Evolutionary conservation across 169 alveolate genomes (phyloP).

Genomic region (Plasmodium vinckei): DNA sequence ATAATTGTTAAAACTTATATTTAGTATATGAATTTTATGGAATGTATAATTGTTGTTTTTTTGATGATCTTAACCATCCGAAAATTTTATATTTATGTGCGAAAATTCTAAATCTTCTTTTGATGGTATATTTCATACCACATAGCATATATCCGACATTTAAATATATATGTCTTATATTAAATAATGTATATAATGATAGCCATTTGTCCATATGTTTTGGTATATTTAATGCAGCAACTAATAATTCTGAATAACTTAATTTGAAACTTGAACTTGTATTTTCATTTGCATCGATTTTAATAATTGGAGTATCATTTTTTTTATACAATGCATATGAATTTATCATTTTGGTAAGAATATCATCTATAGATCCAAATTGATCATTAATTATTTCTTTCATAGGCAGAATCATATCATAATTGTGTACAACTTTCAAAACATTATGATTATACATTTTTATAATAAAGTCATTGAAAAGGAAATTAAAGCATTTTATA

Average conservation of each 20-base stretch:
- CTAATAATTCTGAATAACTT: conserved; percentile 20
- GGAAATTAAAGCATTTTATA: conserved; percentile 44
- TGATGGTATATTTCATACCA: conserved; percentile 21
- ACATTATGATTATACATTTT: conserved; percentile 12
- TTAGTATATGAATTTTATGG: conserved; percentile 1
- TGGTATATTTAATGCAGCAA: conserved; percentile 18
- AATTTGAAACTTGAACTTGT: conserved; percentile 1
- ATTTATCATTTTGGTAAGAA: conserved; percentile 6
- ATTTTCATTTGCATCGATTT: not conserved
- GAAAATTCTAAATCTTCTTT: conserved; percentile 32
- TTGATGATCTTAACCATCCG: conserved; percentile 12
- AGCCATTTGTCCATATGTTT: conserved; percentile 6
- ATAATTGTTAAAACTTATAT: too few species aligned
- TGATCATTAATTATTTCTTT: conserved; percentile 18
- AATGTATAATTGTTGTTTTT: conserved; percentile 18
- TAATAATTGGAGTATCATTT: not conserved
- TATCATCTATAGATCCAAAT: not conserved
- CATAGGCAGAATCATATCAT: not conserved
- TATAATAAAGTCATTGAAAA: conserved; percentile 21
- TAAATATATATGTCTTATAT: conserved; percentile 64
- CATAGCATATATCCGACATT: conserved; percentile 41
- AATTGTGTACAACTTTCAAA: not conserved
- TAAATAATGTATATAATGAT: conserved; percentile 38
- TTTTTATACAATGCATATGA: conserved; percentile 3
- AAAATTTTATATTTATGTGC: conserved; percentile 35